Base-by-base conservation (phyloP, 2,329 filamentous ascomycete genomes). In the Xylariomycetidae sp. region DNA sequence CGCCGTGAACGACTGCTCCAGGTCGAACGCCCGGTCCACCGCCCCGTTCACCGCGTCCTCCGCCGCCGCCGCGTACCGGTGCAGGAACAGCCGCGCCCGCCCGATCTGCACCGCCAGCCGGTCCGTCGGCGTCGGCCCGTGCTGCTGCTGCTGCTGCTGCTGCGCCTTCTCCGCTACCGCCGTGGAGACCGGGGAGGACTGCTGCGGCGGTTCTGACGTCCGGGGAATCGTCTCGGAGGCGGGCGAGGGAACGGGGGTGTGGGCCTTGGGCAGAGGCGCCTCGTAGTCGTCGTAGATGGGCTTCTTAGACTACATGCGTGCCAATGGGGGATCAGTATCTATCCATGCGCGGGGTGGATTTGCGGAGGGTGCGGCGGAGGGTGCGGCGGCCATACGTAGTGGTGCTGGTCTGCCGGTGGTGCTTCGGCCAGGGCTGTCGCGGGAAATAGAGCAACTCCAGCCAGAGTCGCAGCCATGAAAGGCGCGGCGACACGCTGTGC, bases 1-100 rank as follows among this genome's bases (percentile, higher is more conserved):
- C 61, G 74, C 76, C 50, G 90, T 94, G 67, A 96, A 89, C 56
- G 80, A 85, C 59, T 84, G 80, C 70, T 98, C 92, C 46, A 94
- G 79, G 57, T 80, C 65, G 55, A 98, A 85, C 48, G 83, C 84
- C 45, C 74, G 75, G 58, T 87, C 83, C 65, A 95, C 81, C 49
- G 82, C 72, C 49, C 70, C 62, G 71, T 98, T 95, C 64, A 95
- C 75, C 53, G 79, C 74, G 60, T 87, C 80, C 68, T 96, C 90
- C 51, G 82, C 77, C 35, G 70, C 63, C 35, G 81, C 76, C 38
- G 84, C 82, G 55, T 89, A 78, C 32, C 70, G 62, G 69, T 96
- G 84, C 27, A 95, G 69, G 58, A 83, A 83, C 42, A 95, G 70
- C 40, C 92, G 87, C 39, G 75, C 85, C 48, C 72, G 75, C 52